A percentile compares a stretch with the other conserved stretches of the same genome.
phyloP scores from a whole-genome alignment of 257 asterid genomes.

The Solanum tarijense region DNA sequence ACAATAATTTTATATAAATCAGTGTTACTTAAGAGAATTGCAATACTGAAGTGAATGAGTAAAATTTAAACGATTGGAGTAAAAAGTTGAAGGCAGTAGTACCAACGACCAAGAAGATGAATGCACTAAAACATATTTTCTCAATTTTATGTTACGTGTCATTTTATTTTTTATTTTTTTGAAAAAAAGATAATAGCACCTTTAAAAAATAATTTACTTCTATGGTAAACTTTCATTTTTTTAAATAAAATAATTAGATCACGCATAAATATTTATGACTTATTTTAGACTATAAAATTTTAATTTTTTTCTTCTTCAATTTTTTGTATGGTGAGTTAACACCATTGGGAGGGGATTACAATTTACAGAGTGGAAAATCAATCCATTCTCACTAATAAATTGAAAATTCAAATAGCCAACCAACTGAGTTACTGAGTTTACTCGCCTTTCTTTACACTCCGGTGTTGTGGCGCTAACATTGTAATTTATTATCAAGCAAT shows the following conservation, averaged over 20 bases:
- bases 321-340: not conserved
- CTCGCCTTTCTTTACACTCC: not conserved
- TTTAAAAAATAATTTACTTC: too few relatives aligned
- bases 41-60: not conserved
- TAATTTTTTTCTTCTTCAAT: not conserved
- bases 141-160: not conserved
- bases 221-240: too few relatives aligned
- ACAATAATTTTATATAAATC: too few relatives aligned
- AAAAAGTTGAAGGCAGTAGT: not conserved
- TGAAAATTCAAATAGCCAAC: accelerated
- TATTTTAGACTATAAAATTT: too few relatives aligned
- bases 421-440: accelerated
- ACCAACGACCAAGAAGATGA: not conserved
- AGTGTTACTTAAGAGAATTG: not conserved
- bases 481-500: not conserved
- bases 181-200: not conserved
- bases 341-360: not conserved
- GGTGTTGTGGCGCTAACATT: not conserved
- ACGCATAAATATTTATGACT: too few relatives aligned
- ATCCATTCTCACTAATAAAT: not conserved
- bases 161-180: not conserved
- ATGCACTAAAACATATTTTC: not conserved
- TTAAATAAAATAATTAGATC: not conserved
- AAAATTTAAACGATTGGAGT: not conserved
- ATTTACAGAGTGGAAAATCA: too few relatives aligned